Base-by-base conservation (phyloP, 345 rosid species). In the Arabis alpina region DNA sequence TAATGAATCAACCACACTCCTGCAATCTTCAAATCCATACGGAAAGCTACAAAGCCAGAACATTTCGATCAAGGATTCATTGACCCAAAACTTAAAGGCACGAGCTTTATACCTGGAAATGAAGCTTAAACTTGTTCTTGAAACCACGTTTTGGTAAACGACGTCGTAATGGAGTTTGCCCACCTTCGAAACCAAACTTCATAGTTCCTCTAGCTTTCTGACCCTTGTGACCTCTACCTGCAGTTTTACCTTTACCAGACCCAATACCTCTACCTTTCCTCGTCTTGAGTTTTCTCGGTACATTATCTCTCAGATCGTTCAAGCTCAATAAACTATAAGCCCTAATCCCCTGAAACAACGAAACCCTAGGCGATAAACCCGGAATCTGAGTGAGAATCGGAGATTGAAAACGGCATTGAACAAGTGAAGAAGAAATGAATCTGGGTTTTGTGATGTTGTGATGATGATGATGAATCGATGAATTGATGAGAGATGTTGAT, bases 241-340 rank as follows among this genome's bases (percentile, higher is more conserved):
- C 98, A 43, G 99, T 94, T 83, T 94, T 91, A 16, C 98, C 98
- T 73, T 91, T 86, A 8, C 99, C 97, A 2, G 99, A 94, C 53
- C 99, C 99, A 75, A 91, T 94, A 16, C 99, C 99, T 70, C 99
- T 86, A 3, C 98, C 98, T 73, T 94, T 94, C 84, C 98, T 85
- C 58, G 90, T 91, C 83, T 83, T 89, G 75, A 85, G 91, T 84
- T 94, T 94, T 81, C 91, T 86, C n/a, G 98, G 96, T 25, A 89
- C 78, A 41, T 79, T 89, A 61, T 81, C 95, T 77, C 93, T 83
- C 72, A 94, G 76, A 77, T 94, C 99, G 75, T 94, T 94, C 80
- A 94, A 78, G 77, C 85, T 83, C 82, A 94, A 71, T 14, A 94
- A 71, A 67, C 95, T 91, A 41, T 82, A 93, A 28, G 82, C 73